Evolutionary conservation across 2,329 filamentous ascomycete genomes (phyloP), one percentile per base, ranked within the genome.

Genomic region (Purpureocillium lavendulum): DNA sequence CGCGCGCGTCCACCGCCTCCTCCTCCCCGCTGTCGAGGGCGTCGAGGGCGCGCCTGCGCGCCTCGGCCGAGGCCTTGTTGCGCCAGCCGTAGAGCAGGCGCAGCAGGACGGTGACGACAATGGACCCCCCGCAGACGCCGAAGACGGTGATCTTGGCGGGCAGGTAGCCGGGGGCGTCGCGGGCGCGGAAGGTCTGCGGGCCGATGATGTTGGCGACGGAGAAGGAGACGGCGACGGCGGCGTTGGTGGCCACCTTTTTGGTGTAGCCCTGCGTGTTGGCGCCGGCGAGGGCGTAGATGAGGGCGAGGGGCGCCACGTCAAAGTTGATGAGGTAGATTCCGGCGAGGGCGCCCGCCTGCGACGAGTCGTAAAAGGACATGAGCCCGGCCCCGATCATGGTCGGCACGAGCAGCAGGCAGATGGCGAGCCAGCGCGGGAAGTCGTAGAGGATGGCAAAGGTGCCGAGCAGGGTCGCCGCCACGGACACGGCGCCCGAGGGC

Each of bases 271-370:
- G 67, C 1, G 67, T 52, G 34, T 72, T 72, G 26, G 64, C 60
- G 4, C 68, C 65, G 3, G 69, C 67, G 48, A 73, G 60, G 40
- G 71, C 71, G 21, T 76, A 61, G 2, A 70, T 65, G 6, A 76
- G 57, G 0, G 75, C 71, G n/a, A 77, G 56, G 12, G 70, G 69
- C 3, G 67, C 64, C 5, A 77, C 71, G 43, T 65, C 74, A 3
- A 67, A 57, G 1, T 70, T 62, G 38, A 54, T 48, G 24, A 55
- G 44, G 40, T 54, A 54, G 33, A 54, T 52, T 18, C 52, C 52
- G 4, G 46, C 49, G n/a, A 51, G 49, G 13, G 48, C 47, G 1
- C 69, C 71, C 3, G 45, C 49, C 34, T 45, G 41, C 28, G 44
- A 45, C 6, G 40, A 37, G 13, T 42, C 44, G 35, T 45, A 51